Conservation (phyloP, 1,284 basidiomycete genomes). For the Cutaneotrichosporon curvatum region DNA sequence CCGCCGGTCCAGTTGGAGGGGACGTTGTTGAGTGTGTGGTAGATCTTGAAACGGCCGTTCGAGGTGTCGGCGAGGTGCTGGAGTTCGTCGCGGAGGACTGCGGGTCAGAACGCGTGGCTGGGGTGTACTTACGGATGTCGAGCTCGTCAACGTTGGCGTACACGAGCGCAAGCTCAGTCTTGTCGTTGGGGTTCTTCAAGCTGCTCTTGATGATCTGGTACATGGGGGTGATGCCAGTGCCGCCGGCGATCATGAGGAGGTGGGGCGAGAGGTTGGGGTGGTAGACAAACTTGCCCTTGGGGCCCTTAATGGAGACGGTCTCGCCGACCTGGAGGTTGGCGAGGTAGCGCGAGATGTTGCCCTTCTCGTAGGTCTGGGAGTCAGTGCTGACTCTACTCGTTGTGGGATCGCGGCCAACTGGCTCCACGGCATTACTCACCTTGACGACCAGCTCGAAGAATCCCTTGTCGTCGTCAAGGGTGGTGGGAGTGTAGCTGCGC, state of each 20-base stretch:
- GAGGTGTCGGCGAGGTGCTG: slow-evolving; percentile 56
- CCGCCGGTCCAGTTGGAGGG: slow-evolving; percentile 80
- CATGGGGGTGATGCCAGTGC: slow-evolving; percentile 94
- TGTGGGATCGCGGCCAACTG: background rate
- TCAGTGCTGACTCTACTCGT: background rate
- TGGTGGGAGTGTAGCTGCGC: slow-evolving; percentile 91
- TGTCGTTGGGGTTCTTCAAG: slow-evolving; percentile 76
- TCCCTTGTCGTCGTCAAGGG: slow-evolving; percentile 82
- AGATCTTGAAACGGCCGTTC: slow-evolving; percentile 64
- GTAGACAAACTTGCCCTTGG: slow-evolving; percentile 89
- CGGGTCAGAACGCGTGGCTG: background rate
- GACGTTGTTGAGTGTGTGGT: slow-evolving; percentile 90
- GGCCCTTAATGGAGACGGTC: slow-evolving; percentile 82
- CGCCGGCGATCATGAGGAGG: slow-evolving; percentile 93
- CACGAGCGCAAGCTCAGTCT: slow-evolving; percentile 74
- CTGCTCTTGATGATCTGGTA: slow-evolving; percentile 85
- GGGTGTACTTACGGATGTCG: slow-evolving; percentile 56
- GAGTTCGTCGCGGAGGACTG: slow-evolving; percentile 75
- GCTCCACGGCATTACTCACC: slow-evolving; percentile 49
- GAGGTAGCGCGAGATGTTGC: slow-evolving; percentile 87
- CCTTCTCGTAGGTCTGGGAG: slow-evolving; percentile 83
- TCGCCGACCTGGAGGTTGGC: slow-evolving; percentile 75
- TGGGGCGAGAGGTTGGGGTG: slow-evolving; percentile 59
- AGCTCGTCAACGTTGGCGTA: slow-evolving; percentile 91
- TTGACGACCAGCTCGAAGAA: slow-evolving; percentile 96